phyloP scores from a whole-genome alignment of 2,329 filamentous ascomycete genomes.

The Aphanocladium album region DNA sequence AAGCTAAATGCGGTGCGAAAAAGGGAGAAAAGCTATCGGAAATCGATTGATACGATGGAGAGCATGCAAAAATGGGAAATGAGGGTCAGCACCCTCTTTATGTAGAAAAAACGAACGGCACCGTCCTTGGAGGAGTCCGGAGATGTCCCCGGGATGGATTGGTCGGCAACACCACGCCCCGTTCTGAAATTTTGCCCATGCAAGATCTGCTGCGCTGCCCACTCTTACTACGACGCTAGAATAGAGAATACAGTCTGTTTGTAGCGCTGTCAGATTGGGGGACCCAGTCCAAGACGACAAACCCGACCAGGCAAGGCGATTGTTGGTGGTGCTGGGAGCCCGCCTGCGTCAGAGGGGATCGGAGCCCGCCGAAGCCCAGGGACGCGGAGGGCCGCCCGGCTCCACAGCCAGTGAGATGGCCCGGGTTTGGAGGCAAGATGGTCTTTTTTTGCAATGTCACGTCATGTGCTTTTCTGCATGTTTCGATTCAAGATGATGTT shows the following conservation, averaged over 20 bases:
- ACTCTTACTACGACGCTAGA: not conserved
- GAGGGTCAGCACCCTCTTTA: not conserved
- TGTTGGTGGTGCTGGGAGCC: not conserved
- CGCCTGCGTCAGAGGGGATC: constrained; percentile 3
- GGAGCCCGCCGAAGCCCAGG: constrained; percentile 26
- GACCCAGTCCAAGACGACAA: not conserved
- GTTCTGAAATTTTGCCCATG: not conserved
- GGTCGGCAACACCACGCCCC: not conserved
- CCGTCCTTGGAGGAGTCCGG: not conserved
- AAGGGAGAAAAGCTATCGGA: not conserved
- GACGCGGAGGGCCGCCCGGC: constrained; percentile 16
- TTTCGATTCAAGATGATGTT: not conserved
- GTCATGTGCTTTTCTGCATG: not conserved
- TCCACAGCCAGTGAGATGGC: constrained; percentile 8
- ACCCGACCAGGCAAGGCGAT: not conserved
- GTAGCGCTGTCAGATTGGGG: not conserved
- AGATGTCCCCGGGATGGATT: constrained; percentile 1
- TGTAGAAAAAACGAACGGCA: not conserved
- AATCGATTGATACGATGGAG: not conserved
- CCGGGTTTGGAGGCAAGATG: not conserved
- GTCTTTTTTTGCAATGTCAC: not conserved
- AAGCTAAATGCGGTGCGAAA: not conserved
- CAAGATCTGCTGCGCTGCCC: not conserved
- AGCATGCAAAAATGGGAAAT: not conserved
- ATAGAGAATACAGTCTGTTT: not conserved